Conservation (phyloP, 768 basidiomycete genomes). For the Ramaria sp. region DNA sequence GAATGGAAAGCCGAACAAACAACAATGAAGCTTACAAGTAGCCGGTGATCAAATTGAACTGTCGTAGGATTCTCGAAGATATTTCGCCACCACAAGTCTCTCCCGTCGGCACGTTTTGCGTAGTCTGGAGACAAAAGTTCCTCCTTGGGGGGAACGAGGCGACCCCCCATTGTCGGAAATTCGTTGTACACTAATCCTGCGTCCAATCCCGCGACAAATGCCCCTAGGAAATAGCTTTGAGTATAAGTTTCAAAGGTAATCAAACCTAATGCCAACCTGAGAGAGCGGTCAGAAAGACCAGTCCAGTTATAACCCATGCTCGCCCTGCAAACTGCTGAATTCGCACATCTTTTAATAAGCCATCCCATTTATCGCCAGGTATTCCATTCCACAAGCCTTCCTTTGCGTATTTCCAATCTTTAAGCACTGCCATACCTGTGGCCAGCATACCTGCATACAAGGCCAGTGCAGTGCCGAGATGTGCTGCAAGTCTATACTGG, state of each 20-base stretch:
- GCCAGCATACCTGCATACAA: conserved; percentile 92
- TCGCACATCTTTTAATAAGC: conserved; percentile 42
- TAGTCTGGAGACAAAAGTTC: conserved; percentile 78
- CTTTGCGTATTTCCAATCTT: conserved; percentile 68
- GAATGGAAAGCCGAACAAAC: neutral
- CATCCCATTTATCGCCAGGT: conserved; percentile 27
- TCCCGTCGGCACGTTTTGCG: conserved; percentile 53
- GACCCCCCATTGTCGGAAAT: conserved; percentile 92
- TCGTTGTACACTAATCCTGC: conserved; percentile 97
- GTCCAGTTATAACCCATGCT: conserved; percentile 52
- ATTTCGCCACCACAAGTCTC: conserved; percentile 92
- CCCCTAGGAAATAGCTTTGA: conserved; percentile 41
- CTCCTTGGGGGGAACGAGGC: conserved; percentile 65
- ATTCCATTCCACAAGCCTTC: conserved; percentile 51
- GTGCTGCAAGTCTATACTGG: conserved; percentile 92
- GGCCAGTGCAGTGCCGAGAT: conserved; percentile 82
- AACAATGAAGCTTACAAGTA: conserved; percentile 51
- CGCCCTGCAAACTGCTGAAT: conserved; percentile 49
- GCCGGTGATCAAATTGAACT: conserved; percentile 92
- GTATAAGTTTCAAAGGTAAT: neutral
- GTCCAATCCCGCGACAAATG: conserved; percentile 96
- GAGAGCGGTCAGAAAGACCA: conserved; percentile 86
- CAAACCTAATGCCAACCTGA: conserved; percentile 47
- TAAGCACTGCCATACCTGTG: conserved; percentile 60
- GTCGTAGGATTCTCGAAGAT: conserved; percentile 96